A percentile compares a stretch with the other conserved stretches of the same genome.
phyloP scores from a whole-genome alignment of 2,329 filamentous ascomycete genomes.

The Verticillium albo-atrum region DNA sequence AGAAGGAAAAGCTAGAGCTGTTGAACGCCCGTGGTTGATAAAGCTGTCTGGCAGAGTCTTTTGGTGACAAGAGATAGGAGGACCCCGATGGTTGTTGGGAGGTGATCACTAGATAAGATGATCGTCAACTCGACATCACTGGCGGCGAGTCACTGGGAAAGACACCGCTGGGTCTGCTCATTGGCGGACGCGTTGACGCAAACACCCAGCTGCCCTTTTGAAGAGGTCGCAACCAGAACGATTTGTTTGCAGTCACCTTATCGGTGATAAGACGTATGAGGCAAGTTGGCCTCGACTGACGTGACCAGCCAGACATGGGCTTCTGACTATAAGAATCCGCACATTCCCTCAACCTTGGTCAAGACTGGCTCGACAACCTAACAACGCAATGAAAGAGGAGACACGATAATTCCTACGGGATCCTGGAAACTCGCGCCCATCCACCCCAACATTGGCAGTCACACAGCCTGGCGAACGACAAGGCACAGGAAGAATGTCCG shows the following conservation, averaged over 20 bases:
- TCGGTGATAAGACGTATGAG: background rate
- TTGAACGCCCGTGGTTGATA: background rate
- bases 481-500: background rate
- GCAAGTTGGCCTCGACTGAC: background rate
- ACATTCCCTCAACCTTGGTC: background rate
- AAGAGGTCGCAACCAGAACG: background rate
- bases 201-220: background rate
- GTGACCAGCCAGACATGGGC: background rate
- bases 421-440: too few relatives aligned
- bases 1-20: background rate
- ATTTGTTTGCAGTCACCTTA: background rate
- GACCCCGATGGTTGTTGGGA: background rate
- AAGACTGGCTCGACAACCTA: too few relatives aligned
- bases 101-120: background rate
- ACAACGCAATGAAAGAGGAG: too few relatives aligned
- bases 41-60: background rate
- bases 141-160: background rate
- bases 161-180: background rate
- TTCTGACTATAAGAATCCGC: background rate
- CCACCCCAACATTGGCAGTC: too few relatives aligned
- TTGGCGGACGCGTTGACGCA: background rate
- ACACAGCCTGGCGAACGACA: too few relatives aligned
- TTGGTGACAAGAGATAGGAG: background rate
- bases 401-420: too few relatives aligned
- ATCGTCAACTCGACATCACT: background rate